phyloP scores from a whole-genome alignment of 371 early-diverging fungal genomes.

The Apophysomyces elegans region DNA sequence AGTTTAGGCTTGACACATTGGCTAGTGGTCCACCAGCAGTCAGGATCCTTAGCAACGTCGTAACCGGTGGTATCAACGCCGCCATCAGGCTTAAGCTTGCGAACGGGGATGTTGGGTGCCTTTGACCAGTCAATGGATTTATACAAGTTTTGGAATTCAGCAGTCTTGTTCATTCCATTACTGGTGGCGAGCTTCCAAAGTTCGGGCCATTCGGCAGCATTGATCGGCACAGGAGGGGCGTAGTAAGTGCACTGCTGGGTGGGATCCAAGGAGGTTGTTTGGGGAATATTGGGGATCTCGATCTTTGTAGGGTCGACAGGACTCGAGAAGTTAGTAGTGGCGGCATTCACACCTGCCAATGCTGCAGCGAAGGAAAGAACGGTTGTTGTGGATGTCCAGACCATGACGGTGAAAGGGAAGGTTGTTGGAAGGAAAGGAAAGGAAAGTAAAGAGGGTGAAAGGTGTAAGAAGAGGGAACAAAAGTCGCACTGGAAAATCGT shows the following conservation, averaged over 20 bases:
- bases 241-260: constrained; percentile 30
- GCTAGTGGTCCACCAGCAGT: constrained; percentile 55
- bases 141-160: constrained; percentile 48
- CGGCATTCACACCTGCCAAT: constrained; percentile 20
- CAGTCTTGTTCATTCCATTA: constrained; percentile 48
- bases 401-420: constrained; percentile 7
- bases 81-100: constrained; percentile 31
- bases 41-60: constrained; percentile 44
- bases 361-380: constrained; percentile 19
- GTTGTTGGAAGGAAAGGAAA: constrained; percentile 13
- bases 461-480: constrained; percentile 11
- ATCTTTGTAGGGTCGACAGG: constrained; percentile 32
- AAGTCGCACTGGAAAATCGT: not conserved
- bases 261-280: constrained; percentile 32
- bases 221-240: constrained; percentile 26
- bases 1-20: constrained; percentile 45
- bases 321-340: constrained; percentile 33
- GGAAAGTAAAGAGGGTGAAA: constrained; percentile 16
- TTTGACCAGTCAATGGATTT: constrained; percentile 53
- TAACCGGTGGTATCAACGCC: constrained; percentile 39
- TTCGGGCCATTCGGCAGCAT: constrained; percentile 49
- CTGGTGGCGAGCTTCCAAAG: constrained; percentile 52
- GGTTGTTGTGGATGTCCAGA: constrained; percentile 20
- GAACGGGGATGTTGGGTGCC: constrained; percentile 44
- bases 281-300: constrained; percentile 31